Base-by-base conservation (phyloP, 1,139 yeast genomes). In the Taphrina confusa region DNA sequence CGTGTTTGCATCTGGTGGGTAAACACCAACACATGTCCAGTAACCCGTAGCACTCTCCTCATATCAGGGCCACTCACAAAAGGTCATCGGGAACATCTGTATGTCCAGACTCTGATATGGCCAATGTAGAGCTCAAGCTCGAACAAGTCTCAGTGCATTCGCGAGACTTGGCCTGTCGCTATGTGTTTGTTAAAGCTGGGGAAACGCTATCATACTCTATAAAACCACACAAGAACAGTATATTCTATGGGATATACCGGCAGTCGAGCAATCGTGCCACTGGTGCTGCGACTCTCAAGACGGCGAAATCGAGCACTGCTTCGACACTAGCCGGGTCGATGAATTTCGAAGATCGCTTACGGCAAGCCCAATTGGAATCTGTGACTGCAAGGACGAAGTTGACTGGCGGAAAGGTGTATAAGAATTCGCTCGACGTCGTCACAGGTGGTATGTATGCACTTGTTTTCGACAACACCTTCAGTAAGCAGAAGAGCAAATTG, bases 91-190 rank as follows among this genome's bases (percentile, higher is more conserved):
- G n/a, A n/a, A n/a, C n/a, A n/a, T n/a, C n/a, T n/a, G n/a, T n/a
- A n/a, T n/a, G n/a, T n/a, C n/a, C n/a, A n/a, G n/a, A n/a, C n/a
- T 30, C 33, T 30, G 33, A 30, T 23, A 42, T 42, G 47, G 30
- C 47, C 31, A 42, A 27, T 18, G 47, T 44, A 34, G 58, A 54
- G n/a, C 51, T 54, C 36, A 54, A 54, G 45, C 54, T 56, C 14
- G 96, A 90, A 72, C 84, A 90, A 1, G 80, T 91, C 62, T 97
- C 91, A 72, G 83, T 92, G 39, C 95, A 90, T 68, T 84, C 95
- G 60, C 86, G 88, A 70, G 86, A 92, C 64, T 90, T 87, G 69
- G 81, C 90, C 65, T 86, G 90, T 68, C 88, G 91, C 67, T 92
- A 97, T 97, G 83, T 90, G 62, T 81, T 83, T 65, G 87, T 85